phyloP scores from a whole-genome alignment of 495 filamentous ascomycete species.

The Aspergillus bridgeri region DNA sequence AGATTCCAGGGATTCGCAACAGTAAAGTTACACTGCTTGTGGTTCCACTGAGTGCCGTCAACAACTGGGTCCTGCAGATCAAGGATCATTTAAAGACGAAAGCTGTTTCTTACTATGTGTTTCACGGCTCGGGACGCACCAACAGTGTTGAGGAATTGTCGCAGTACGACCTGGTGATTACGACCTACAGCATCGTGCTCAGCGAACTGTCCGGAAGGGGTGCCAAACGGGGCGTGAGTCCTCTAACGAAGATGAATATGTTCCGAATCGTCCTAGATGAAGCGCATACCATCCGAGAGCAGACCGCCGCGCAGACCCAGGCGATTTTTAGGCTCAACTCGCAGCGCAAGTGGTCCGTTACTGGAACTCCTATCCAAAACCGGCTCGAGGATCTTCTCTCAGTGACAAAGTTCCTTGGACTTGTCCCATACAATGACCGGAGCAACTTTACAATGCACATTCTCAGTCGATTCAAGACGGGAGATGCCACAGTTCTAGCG shows the following conservation, averaged over 20 bases:
- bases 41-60: constrained; percentile 83
- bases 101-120: constrained; percentile 67
- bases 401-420: constrained; percentile 81
- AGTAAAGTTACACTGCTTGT: constrained; percentile 81
- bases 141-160: constrained; percentile 65
- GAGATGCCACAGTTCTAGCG: constrained; percentile 74
- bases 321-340: constrained; percentile 79
- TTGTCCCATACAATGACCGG: constrained; percentile 83
- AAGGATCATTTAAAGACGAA: constrained; percentile 67
- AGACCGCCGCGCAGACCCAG: constrained; percentile 72
- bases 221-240: constrained; percentile 57
- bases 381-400: constrained; percentile 86
- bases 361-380: constrained; percentile 89
- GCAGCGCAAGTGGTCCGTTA: constrained; percentile 89
- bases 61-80: constrained; percentile 91
- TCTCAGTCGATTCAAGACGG: constrained; percentile 69
- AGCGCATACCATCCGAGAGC: constrained; percentile 89
- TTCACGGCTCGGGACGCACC: constrained; percentile 74
- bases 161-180: constrained; percentile 78
- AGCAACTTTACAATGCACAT: constrained; percentile 73
- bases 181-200: constrained; percentile 84
- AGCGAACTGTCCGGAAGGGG: constrained; percentile 65
- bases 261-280: constrained; percentile 96
- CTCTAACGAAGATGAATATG: constrained; percentile 74
- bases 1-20: constrained; percentile 56